Conservation (phyloP, 805 yeast genomes). For the Brettanomyces nanus region DNA sequence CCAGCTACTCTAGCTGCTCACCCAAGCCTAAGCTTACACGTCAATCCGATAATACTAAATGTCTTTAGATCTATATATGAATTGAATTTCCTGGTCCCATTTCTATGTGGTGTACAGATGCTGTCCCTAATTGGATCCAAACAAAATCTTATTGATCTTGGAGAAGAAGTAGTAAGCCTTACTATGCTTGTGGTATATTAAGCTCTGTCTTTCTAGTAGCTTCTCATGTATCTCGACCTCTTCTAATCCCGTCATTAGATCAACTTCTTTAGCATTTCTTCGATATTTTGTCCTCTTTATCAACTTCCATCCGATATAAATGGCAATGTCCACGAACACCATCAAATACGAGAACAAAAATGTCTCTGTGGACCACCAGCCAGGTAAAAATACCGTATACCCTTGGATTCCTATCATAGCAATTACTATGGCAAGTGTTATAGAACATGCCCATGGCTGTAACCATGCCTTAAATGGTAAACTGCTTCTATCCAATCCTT, state of each 20-base stretch:
- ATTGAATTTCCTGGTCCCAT: too few species aligned
- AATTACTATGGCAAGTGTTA: constrained; percentile 16
- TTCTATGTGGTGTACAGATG: too few species aligned
- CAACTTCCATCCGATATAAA: constrained; percentile 47
- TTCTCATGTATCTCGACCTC: constrained; percentile 54
- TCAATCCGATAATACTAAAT: too few species aligned
- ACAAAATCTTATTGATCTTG: constrained; percentile 7
- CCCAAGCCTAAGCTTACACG: too few species aligned
- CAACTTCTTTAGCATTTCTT: constrained; percentile 38
- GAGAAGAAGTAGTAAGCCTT: constrained; percentile 2
- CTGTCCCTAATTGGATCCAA: constrained; percentile 11
- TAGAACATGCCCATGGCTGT: constrained; percentile 20
- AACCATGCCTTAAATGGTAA: constrained; percentile 46
- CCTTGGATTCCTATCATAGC: constrained; percentile 38
- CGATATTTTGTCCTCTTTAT: constrained; percentile 39
- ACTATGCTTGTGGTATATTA: constrained; percentile 4
- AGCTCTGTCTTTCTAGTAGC: constrained; percentile 9
- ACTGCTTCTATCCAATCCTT: constrained; percentile 35
- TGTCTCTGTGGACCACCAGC: constrained; percentile 50
- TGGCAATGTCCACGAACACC: constrained; percentile 47
- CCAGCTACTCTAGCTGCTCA: too few species aligned
- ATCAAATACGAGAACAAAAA: constrained; percentile 67
- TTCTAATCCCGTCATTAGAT: constrained; percentile 42
- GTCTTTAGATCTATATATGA: too few species aligned
- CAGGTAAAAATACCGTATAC: constrained; percentile 48